Conservation (phyloP, 108 stramenopile genomes). For the Skeletonema menzelii region DNA sequence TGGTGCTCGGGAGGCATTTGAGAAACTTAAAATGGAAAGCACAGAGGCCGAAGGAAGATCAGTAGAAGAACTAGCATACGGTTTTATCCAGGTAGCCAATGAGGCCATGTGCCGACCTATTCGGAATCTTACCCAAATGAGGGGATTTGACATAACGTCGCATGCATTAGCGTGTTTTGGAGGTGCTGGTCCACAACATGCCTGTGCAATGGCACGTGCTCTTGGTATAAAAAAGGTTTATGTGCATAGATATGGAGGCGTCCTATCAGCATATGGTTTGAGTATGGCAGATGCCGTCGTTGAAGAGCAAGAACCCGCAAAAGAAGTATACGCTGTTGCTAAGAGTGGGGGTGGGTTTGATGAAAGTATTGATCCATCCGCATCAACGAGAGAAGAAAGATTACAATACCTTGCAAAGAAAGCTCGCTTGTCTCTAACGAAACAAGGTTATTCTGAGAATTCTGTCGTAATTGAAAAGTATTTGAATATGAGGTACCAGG, state of each 20-base stretch:
- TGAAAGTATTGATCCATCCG: constrained; percentile 38
- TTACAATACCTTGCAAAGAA: constrained; percentile 60
- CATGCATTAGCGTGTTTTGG: constrained; percentile 96
- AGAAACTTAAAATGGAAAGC: constrained; percentile 59
- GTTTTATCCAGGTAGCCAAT: constrained; percentile 98
- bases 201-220: constrained; percentile 91
- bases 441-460: constrained; percentile 80
- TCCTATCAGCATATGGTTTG: constrained; percentile 96
- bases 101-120: constrained; percentile 99
- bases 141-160: constrained; percentile 64
- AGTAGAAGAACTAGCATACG: constrained; percentile 92
- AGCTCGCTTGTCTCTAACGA: constrained; percentile 59
- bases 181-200: constrained; percentile 98
- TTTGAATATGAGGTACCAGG: constrained; percentile 92
- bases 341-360: constrained; percentile 32
- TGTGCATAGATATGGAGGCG: constrained; percentile 94
- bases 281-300: constrained; percentile 92
- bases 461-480: constrained; percentile 72
- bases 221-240: constrained; percentile 93
- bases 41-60: constrained; percentile 66
- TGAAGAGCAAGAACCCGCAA: constrained; percentile 94
- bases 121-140: constrained; percentile 98
- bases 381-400: constrained; percentile 56
- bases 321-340: constrained; percentile 54
- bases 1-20: constrained; percentile 84